A percentile compares a stretch with the other conserved stretches of the same genome.
These are phyloP conservation scores for Coemansia sp. DNA, from an alignment of 192 early-diverging fungal genomes.

Conservation along the genomic window DNA sequence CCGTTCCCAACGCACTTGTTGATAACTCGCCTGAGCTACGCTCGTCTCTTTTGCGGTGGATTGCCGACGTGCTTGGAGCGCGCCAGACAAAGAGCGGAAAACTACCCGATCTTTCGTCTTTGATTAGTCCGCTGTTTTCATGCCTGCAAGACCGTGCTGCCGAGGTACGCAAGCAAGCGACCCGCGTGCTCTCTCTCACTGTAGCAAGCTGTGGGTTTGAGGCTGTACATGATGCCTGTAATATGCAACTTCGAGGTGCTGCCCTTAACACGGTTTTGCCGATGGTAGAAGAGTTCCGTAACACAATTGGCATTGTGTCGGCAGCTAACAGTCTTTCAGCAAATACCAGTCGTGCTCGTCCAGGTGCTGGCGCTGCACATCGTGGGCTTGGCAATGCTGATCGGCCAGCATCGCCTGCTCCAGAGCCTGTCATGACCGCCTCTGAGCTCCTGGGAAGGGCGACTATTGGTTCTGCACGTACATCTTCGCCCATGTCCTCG, in stretches of 20 bases:
- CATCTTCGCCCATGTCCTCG: slow-evolving; percentile 2
- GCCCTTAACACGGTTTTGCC: slow-evolving; percentile 73
- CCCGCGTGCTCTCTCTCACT: slow-evolving; percentile 65
- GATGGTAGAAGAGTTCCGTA: slow-evolving; percentile 68
- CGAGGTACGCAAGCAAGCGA: slow-evolving; percentile 87
- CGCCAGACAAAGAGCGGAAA: slow-evolving; percentile 35
- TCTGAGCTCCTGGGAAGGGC: slow-evolving; percentile 47
- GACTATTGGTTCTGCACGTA: slow-evolving; percentile 1
- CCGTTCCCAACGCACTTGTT: slow-evolving; percentile 64
- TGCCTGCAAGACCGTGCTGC: slow-evolving; percentile 87
- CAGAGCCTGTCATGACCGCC: slow-evolving; percentile 53
- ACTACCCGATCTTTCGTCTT: slow-evolving; percentile 62
- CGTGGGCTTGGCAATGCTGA: slow-evolving; percentile 9
- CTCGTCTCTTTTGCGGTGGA: slow-evolving; percentile 85
- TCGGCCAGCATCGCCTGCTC: slow-evolving; percentile 32
- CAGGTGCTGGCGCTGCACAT: slow-evolving; percentile 4
- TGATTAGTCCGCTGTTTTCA: slow-evolving; percentile 71
- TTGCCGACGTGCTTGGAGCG: slow-evolving; percentile 61
- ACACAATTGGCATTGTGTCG: slow-evolving; percentile 31
- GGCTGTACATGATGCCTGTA: slow-evolving; percentile 64
- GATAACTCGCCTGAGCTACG: slow-evolving; percentile 84
- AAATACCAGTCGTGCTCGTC: slow-evolving; percentile 6
- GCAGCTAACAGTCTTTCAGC: slow-evolving; percentile 5
- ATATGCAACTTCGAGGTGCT: slow-evolving; percentile 73
- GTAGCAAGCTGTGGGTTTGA: slow-evolving; percentile 73